Base-by-base conservation (phyloP, 2,329 filamentous ascomycete species). In the Diplodia corticola region DNA sequence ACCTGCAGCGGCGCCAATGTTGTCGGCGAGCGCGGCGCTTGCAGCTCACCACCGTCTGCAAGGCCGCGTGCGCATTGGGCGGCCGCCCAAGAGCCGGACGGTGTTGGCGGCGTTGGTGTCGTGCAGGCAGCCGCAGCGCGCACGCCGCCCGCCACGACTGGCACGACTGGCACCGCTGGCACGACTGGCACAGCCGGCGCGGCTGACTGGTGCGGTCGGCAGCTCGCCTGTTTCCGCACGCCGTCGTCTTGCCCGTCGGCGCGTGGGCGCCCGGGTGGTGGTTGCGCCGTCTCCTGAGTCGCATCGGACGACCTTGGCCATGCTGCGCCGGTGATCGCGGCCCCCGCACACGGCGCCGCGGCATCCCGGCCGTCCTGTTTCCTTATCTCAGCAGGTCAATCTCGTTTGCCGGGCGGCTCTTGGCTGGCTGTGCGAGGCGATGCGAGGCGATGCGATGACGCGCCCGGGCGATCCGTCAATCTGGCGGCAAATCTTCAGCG, bases 241-340 rank as follows among this genome's bases (percentile, higher is more conserved):
- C 54, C 54, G 54, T 57, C 54, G 54, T 57, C 54, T 40, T 46
- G 55, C 55, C 55, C 55, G 55, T 48, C 37, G 55, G 55, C 24
- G 53, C 51, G 51, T 22, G 51, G 51, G 51, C 33, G 37, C 30
- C n/a, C 20, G 10, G 10, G 37, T 40, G 55, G 37, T 17, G 9
- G n/a, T 17, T 30, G 55, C 37, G 46, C 55, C 55, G 55, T 26
- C 57, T 61, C 57, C 57, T 61, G 57, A 50, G 57, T 49, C 57
- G 57, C 44, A 40, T 44, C 35, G 35, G 53, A 40, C 53, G 35
- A 40, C 33, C 54, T 30, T 24, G 35, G 35, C 40, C 40, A 44
- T 44, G 40, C 40, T 20, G 40, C 40, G 40, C 40, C 24, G 37
- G 1, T 48, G 24, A 46, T 46, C 57, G 10, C 26, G 44, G 26